Evolutionary conservation across 164 flowering plant genomes (phyloP), one percentile per base, ranked within the genome.

Genomic region (Annona cherimola): DNA sequence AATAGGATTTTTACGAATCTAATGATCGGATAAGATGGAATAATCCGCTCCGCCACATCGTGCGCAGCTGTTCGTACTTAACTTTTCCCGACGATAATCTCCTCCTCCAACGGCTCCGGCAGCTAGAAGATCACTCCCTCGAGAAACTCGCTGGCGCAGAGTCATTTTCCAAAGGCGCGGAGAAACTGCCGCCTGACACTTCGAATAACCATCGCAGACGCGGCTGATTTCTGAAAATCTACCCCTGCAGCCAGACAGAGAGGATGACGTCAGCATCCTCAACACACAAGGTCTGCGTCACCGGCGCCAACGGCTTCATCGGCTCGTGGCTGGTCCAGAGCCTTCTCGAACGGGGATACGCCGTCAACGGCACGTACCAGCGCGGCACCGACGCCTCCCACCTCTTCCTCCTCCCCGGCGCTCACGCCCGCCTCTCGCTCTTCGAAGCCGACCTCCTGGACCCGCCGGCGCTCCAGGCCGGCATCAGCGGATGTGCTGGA

Each of bases 301-400:
- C 96, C 1, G 96, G 98, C 45, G 96, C 89, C 70, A 89, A 88
- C 74, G 98, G 96, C 19, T 92, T 89, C 88, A 90, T 90, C 9
- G 98, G 98, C 6, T 81, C 96, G 26, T 89, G 91, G 91, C 45
- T 92, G 11, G 84, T 90, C 45, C 79, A 76, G 2, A 79, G 87
- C 61, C 88, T 92, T 3, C 74, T 89, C 1, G 77, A 85, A 0
- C 67, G 76, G 41, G 87, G 89, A 76, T 90, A 92, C 88, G 69
- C 84, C 73, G 84, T 88, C 79, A 90, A 82, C 80, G 89, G 86
- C 75, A 63, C 87, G 66, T 45, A 86, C 44, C 80, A 63, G 84
- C 91, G 89, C 0, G 86, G 81, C 80, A 76, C 89, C 73, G 84
- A 85, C 74, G 63, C 90, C 50, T 79, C 90, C 43, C 92, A 86